Conservation (phyloP, 1,284 basidiomycete species). For the Megacollybia platyphylla region DNA sequence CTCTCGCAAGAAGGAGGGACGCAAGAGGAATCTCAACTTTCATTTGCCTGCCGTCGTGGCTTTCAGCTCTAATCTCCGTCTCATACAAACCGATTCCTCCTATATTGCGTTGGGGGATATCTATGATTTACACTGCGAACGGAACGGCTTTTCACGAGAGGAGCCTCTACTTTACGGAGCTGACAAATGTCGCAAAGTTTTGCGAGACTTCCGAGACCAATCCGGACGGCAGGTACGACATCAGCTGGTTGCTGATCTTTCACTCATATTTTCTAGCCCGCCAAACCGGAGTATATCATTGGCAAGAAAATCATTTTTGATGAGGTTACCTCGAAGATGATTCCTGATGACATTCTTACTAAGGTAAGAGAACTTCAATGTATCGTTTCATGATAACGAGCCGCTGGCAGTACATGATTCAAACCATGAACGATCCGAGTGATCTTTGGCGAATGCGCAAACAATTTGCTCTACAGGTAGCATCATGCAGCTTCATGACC, state of each 20-base stretch:
- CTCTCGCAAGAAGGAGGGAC: conserved; percentile 81
- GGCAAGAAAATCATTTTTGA: conserved; percentile 86
- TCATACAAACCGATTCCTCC: conserved; percentile 87
- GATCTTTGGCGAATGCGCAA: conserved; percentile 97
- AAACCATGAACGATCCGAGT: conserved; percentile 73
- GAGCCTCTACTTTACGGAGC: conserved; percentile 79
- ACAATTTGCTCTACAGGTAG: conserved; percentile 88
- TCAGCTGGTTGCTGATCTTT: conserved; percentile 3
- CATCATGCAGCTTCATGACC: conserved; percentile 87
- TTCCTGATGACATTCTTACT: conserved; percentile 82
- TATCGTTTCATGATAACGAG: not conserved
- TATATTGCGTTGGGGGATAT: conserved; percentile 91
- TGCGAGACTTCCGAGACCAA: conserved; percentile 45
- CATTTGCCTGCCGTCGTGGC: conserved; percentile 84
- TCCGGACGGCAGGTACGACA: conserved; percentile 34
- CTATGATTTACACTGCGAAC: conserved; percentile 82
- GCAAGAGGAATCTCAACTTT: conserved; percentile 88
- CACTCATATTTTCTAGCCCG: conserved; percentile 24
- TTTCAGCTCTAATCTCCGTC: conserved; percentile 73
- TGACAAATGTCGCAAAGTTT: conserved; percentile 68
- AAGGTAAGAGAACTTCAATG: conserved; percentile 39
- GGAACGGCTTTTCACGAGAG: conserved; percentile 72
- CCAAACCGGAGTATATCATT: conserved; percentile 58
- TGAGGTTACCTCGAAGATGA: conserved; percentile 81
- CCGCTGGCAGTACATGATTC: conserved; percentile 68